Evolutionary conservation across 164 flowering plant genomes (phyloP).

Genomic region (Echeveria elegans): DNA sequence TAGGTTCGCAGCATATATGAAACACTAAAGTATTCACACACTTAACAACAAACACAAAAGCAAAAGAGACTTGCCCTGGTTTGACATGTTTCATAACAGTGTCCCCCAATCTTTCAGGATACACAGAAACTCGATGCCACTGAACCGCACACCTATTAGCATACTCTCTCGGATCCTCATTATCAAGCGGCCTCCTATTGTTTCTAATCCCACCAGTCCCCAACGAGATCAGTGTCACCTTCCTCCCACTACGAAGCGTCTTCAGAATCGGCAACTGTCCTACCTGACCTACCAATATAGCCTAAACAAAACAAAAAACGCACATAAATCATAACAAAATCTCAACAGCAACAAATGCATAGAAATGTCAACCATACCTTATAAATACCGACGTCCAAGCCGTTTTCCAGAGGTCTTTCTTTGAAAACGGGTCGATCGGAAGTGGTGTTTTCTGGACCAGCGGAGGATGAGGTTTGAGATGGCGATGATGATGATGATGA

Average conservation of each 20-base stretch:
- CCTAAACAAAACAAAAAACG: conserved; percentile 28
- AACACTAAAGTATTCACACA: no score
- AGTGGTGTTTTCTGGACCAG: conserved; percentile 3
- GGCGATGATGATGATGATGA: conserved; percentile 6
- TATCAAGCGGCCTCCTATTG: conserved; percentile 64
- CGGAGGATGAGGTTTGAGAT: conserved; percentile 8
- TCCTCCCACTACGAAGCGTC: conserved; percentile 59
- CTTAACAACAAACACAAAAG: not conserved
- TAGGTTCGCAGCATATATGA: no score
- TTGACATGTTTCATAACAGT: conserved; percentile 44
- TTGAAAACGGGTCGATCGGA: conserved; percentile 9
- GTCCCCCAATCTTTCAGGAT: conserved; percentile 53
- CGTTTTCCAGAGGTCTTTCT: conserved; percentile 51
- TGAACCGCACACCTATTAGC: conserved; percentile 74
- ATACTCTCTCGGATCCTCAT: conserved; percentile 76
- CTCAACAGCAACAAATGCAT: not conserved
- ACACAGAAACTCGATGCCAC: conserved; percentile 87
- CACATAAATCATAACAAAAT: not conserved
- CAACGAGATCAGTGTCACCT: conserved; percentile 51
- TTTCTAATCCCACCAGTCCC: conserved; percentile 93
- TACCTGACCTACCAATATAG: conserved; percentile 76
- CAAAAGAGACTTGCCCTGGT: conserved; percentile 56
- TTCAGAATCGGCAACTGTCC: conserved; percentile 84
- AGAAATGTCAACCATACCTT: conserved; percentile 32
- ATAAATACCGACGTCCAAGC: conserved; percentile 69